Evolutionary conservation across 2,329 filamentous ascomycete species (phyloP).

Genomic region (Ophiostoma sp.): DNA sequence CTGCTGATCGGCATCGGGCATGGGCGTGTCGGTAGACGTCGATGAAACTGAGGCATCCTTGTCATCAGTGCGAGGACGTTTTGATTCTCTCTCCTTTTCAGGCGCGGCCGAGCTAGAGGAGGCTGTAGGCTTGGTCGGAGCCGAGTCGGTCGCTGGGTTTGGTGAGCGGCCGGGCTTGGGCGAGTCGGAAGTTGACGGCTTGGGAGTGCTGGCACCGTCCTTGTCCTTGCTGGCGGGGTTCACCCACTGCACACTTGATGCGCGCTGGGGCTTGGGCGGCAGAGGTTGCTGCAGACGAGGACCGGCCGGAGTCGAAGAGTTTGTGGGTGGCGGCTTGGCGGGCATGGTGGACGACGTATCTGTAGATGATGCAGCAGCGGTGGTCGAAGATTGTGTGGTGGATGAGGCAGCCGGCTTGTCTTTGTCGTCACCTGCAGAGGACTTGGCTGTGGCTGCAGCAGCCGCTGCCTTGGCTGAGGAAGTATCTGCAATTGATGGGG

Average conservation of each 20-base stretch:
- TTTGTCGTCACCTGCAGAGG: constrained; percentile 50
- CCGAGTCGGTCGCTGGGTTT: constrained; percentile 41
- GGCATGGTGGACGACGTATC: constrained; percentile 39
- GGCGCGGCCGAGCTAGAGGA: constrained; percentile 39
- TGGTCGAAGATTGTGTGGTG: constrained; percentile 32
- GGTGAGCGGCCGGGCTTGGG: constrained; percentile 48
- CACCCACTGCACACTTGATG: constrained; percentile 62
- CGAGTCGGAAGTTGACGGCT: constrained; percentile 51
- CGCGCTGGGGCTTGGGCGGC: constrained; percentile 39
- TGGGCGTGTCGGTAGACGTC: constrained; percentile 37
- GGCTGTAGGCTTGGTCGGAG: constrained; percentile 39
- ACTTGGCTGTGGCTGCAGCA: constrained; percentile 52
- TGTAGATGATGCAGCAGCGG: constrained; percentile 15
- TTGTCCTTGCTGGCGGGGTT: constrained; percentile 46
- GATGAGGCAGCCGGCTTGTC: constrained; percentile 50
- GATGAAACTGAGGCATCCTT: constrained; percentile 48
- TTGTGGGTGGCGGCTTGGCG: constrained; percentile 43
- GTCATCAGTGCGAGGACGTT: constrained; percentile 55
- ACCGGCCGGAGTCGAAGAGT: constrained; percentile 54
- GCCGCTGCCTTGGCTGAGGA: constrained; percentile 45
- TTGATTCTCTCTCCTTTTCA: constrained; percentile 45
- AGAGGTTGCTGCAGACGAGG: constrained; percentile 54
- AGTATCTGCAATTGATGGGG: constrained; percentile 40
- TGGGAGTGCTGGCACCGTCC: constrained; percentile 38
- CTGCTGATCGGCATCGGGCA: constrained; percentile 42